phyloP scores from a whole-genome alignment of 371 early-diverging fungal species.

The Rhizopus arrhizus region DNA sequence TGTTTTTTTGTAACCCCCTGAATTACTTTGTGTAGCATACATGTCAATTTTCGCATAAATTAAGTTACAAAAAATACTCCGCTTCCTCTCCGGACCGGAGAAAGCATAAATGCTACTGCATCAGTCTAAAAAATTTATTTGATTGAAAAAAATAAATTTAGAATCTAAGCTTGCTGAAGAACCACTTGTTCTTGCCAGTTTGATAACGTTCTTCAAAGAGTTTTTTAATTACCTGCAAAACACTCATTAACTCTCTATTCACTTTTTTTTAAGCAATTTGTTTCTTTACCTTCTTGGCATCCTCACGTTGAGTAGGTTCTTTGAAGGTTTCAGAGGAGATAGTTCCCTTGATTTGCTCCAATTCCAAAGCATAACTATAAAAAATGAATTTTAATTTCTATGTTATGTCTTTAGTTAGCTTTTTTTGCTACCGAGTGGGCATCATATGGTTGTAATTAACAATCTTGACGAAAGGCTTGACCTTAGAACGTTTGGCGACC shows the following conservation, averaged over 20 bases:
- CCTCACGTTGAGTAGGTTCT: constrained; percentile 91
- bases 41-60: too few species aligned
- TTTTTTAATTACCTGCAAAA: constrained; percentile 78
- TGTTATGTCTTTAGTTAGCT: not conserved
- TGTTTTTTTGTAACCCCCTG: too few species aligned
- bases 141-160: constrained; percentile 49
- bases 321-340: constrained; percentile 88
- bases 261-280: not conserved
- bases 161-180: constrained; percentile 99
- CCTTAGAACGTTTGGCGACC: constrained; percentile 92
- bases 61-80: too few species aligned
- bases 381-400: not conserved
- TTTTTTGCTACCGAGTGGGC: constrained; percentile 88
- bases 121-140: not conserved
- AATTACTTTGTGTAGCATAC: too few species aligned
- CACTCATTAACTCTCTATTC: not conserved
- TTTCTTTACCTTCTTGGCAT: constrained; percentile 75
- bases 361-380: constrained; percentile 76
- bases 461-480: constrained; percentile 98
- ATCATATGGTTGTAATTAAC: constrained; percentile 99
- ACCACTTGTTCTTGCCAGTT: constrained; percentile 99
- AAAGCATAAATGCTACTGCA: not conserved
- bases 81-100: not conserved
- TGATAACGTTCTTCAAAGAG: constrained; percentile 93
- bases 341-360: constrained; percentile 85